Evolutionary conservation across 176 grass and related monocot species (phyloP), one percentile per base, ranked within the genome.

Genomic region (Themeda triandra): DNA sequence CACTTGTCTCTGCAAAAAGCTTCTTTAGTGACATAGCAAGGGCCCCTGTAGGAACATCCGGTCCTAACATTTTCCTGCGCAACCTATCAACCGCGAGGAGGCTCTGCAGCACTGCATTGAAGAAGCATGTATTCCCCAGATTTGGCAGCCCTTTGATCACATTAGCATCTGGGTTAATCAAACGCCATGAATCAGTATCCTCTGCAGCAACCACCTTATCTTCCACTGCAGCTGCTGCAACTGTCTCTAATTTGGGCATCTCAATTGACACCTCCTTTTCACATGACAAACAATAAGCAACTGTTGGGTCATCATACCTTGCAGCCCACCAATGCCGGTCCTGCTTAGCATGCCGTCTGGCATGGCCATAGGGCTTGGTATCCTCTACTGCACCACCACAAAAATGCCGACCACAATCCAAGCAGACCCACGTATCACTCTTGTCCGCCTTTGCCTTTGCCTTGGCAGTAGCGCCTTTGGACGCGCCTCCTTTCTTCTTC

Each of bases 71-170:
- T 56, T 79, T 93, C 41, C 76, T 87, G 44, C 96, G 85, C 30
- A 98, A 69, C n/a, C 66, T 88, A 83, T 95, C 92, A 85, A 98
- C 85, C 2, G 88, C 83, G 2, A 98, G 91, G 67, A 98, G 80
- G 69, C 84, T 89, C 90, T 98, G 96, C 73, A 98, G 24, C 73
- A 98, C 89, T 35, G 96, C 85, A 85, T 98, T 98, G 88, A 98
- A 96, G 87, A 94, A 98, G 46, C 93, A 96, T 18, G 96, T 96
- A 46, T 98, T 98, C 44, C 96, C 93, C 64, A 96, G 91, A 84
- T 98, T 98, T 5, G 91, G 87, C 28, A 98, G 70, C 58, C 96
- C 96, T 86, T 86, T 93, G 24, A 95, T 93, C 51, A 82, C 69
- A 87, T 92, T 86, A 45, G 69, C 80, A 65, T 87, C 78, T 42